Base-by-base conservation (phyloP, 2,329 filamentous ascomycete genomes). In the Trichoderma oligosporum region DNA sequence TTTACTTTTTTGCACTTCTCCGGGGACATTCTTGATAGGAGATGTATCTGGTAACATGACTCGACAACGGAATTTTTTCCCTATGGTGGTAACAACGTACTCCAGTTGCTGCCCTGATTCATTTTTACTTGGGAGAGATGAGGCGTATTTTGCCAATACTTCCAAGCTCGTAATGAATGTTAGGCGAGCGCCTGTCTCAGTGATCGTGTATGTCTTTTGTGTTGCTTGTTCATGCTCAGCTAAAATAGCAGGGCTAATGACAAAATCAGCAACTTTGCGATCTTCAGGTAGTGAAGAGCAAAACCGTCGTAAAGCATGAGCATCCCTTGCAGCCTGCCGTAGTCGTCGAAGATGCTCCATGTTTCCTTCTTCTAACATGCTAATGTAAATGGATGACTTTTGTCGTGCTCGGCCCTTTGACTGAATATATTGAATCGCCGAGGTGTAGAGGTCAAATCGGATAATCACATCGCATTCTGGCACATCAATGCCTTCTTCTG, bases 361-460 rank as follows among this genome's bases (percentile, higher is more conserved):
- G 64, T 96, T 96, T 7, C 80, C 81, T 1, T 72, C 67, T 67
- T 97, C 92, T 2, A 90, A 69, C 88, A 99, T 92, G 65, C 89
- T 89, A 31, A 92, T 81, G 69, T 93, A 97, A 61, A 82, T 85
- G 0, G 94, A 97, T 55, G 87, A 81, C 0, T 74, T 71, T 65
- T 91, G 88, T 36, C 94, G 82, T 11, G 94, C 94, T 54, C 94
- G 83, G 0, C 94, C 94, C 61, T 91, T 83, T 12, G 92, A 97
- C 70, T 99, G 94, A 18, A 97, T 86, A 68, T 97, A 97, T 67
- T 96, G 89, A 52, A 97, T 97, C 71, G 96, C 85, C 0, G 93
- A 97, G 9, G 81, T 79, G 71, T 91, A 96, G 2, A 96, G 80
- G 67, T 97, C 91, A 66, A 97, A 99, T 2, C 92, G 74, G 59